These are phyloP conservation scores for Saitozyma podzolica DNA, from an alignment of 768 basidiomycete species.

Conservation along the genomic window DNA sequence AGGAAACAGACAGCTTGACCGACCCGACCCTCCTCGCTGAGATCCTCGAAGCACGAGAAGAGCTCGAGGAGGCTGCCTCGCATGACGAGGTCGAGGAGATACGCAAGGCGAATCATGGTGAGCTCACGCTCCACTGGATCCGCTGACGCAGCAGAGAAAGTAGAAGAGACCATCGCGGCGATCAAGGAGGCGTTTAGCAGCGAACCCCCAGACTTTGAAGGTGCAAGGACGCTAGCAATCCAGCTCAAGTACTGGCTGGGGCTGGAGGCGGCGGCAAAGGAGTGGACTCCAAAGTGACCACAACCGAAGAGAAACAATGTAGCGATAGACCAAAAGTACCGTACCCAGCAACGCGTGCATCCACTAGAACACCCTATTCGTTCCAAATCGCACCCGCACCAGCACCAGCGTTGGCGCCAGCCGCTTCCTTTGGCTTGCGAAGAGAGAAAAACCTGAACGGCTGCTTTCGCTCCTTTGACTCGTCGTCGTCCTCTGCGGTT, in stretches of 20 bases:
- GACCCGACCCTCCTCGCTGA: conserved; percentile 71
- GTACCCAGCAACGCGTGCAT: not conserved
- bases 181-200: conserved; percentile 60
- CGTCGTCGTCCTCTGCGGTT: conserved; percentile 4
- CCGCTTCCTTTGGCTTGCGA: conserved; percentile 9
- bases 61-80: conserved; percentile 66
- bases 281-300: conserved; percentile 38
- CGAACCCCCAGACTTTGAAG: conserved; percentile 59
- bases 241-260: conserved; percentile 68
- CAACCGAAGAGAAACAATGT: no score
- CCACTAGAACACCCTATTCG: not conserved
- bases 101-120: conserved; percentile 62
- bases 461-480: conserved; percentile 8
- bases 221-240: conserved; percentile 64
- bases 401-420: not conserved
- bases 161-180: conserved; percentile 56
- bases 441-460: conserved; percentile 28
- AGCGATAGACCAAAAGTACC: not conserved
- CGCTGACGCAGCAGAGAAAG: conserved; percentile 57
- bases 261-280: conserved; percentile 51
- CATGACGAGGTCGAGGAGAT: conserved; percentile 60
- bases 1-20: conserved; percentile 70
- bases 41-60: conserved; percentile 76
- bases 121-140: conserved; percentile 27
- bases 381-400: conserved; percentile 7